Percentiles rank a stretch among this genome's conserved stretches.
Evolutionary conservation across 768 basidiomycete species (phyloP).

Genomic region (Tricholoma sp.): DNA sequence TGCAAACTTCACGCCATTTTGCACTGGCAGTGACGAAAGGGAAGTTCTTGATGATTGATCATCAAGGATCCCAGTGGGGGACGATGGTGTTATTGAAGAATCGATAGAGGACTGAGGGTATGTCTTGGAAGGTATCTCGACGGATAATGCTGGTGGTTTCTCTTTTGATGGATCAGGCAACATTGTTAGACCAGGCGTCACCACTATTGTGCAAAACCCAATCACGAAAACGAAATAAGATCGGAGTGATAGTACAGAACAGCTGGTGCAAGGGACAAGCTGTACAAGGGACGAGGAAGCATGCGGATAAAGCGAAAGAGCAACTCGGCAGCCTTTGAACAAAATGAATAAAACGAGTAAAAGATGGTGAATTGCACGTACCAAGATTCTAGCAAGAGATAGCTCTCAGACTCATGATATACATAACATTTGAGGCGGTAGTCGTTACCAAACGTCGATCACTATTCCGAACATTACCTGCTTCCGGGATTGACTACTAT

Average conservation of each 20-base stretch:
- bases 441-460: no score
- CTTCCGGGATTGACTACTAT: no score
- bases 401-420: not conserved
- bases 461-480: no score
- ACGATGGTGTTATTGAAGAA: slow-evolving; percentile 5
- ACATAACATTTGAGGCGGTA: no score
- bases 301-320: not conserved
- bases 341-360: not conserved
- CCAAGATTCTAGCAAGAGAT: not conserved
- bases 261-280: not conserved
- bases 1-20: slow-evolving; percentile 48
- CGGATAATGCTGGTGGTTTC: not conserved
- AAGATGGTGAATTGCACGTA: not conserved
- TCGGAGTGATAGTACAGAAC: not conserved
- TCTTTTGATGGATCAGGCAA: not conserved
- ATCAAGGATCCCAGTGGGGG: slow-evolving; percentile 33
- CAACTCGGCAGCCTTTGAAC: not conserved
- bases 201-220: not conserved
- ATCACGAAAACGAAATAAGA: not conserved
- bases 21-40: slow-evolving; percentile 27
- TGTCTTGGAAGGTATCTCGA: not conserved
- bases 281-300: not conserved
- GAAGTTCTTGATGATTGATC: slow-evolving; percentile 41
- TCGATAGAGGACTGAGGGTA: not conserved
- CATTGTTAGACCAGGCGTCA: not conserved